A percentile compares a stretch with the other conserved stretches of the same genome.
Conservation (phyloP, 495 filamentous ascomycete genomes). For the Talaromyces liani region DNA sequence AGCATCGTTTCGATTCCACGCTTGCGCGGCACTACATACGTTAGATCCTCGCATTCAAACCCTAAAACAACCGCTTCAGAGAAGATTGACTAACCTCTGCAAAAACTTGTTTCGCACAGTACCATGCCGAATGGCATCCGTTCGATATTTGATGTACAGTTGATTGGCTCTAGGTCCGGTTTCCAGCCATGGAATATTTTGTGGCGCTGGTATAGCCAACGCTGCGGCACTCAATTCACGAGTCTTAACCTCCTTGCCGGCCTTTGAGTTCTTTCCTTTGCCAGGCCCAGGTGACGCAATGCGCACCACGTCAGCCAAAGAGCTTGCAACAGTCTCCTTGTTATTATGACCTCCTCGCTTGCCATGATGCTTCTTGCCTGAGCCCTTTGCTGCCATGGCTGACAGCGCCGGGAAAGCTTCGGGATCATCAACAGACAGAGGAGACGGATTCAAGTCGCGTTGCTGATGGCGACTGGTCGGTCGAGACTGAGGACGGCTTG, state of each 20-base stretch:
- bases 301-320: slow-evolving; percentile 90
- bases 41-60: not conserved
- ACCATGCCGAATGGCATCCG: slow-evolving; percentile 94
- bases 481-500: slow-evolving; percentile 63
- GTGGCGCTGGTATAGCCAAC: slow-evolving; percentile 74
- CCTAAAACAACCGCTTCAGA: slow-evolving; percentile 12
- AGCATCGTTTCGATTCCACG: slow-evolving; percentile 99
- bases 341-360: slow-evolving; percentile 73
- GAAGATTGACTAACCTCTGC: slow-evolving; percentile 59
- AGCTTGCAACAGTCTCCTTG: slow-evolving; percentile 67
- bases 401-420: slow-evolving; percentile 95
- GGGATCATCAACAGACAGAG: slow-evolving; percentile 81
- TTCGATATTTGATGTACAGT: slow-evolving; percentile 86
- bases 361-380: slow-evolving; percentile 80
- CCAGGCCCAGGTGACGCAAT: slow-evolving; percentile 69
- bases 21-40: slow-evolving; percentile 78
- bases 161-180: slow-evolving; percentile 88
- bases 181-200: slow-evolving; percentile 95
- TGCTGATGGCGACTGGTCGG: slow-evolving; percentile 80
- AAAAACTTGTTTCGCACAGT: slow-evolving; percentile 94
- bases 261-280: slow-evolving; percentile 40
- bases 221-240: slow-evolving; percentile 77
- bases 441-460: slow-evolving; percentile 54
- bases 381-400: slow-evolving; percentile 63
- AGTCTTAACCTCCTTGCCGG: slow-evolving; percentile 39